Evolutionary conservation across 2,329 filamentous ascomycete species (phyloP), one percentile per base, ranked within the genome.

Genomic region (Talaromyces atroroseus): DNA sequence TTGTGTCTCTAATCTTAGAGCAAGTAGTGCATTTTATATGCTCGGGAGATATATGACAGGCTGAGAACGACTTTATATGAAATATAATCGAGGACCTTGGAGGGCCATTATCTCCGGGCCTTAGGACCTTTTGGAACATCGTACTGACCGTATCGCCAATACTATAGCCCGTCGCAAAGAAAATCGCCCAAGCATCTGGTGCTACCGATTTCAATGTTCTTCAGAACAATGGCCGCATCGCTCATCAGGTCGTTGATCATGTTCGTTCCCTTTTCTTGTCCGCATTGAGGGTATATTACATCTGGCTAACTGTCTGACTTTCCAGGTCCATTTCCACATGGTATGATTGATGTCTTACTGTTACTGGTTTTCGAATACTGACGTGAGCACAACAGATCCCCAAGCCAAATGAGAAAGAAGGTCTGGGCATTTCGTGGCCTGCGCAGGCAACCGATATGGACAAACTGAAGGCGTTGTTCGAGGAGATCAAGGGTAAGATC

Each of bases 201-300:
- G 86, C 88, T 3, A 77, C 79, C 52, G 82, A 97, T 73, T 99
- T 90, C 80, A 99, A 99, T 69, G 82, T 99, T 49, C 78, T 99
- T 58, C 94, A 99, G 78, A 99, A 99, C 77, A 99, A 99, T 68
- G 94, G 94, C 52, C 80, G 83, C 21, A 83, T 92, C 66, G 94
- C 94, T 18, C 94, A 99, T 74, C 94, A 97, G 77, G 80, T 88
- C 61, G 92, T 99, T 60, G 88, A 90, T 64, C 94, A 99, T 76
- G 92, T 94, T 77, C 76, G 84, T 77, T 26, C 20, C 36, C 11
- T 29, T 29, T 29, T 29, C 16, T 53, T n/a, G n/a, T 14, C 20
- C 16, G 49, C 3, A 7, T 26, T 29, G 12, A 36, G 32, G 11
- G 32, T 10, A 8, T 38, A 42, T 60, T 23, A 10, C 26, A 24